These are phyloP conservation scores for Fraxinus paxiana DNA, from an alignment of 305 asterid genomes.

Conservation along the genomic window DNA sequence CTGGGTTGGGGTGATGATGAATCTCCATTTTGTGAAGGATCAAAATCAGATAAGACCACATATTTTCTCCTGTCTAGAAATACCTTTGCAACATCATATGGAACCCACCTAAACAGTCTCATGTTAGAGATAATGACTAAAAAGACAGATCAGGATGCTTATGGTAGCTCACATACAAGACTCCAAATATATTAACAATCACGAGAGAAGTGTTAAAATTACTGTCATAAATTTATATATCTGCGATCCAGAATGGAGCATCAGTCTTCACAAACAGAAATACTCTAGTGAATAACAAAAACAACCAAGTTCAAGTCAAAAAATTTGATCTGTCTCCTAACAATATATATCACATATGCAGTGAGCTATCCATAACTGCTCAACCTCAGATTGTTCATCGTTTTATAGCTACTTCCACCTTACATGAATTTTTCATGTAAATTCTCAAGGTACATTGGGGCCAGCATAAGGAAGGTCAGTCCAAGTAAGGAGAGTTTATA, in stretches of 20 bases:
- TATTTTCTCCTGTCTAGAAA: constrained; percentile 64
- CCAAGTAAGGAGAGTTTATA: neutral
- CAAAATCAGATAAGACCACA: constrained; percentile 63
- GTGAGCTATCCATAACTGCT: neutral
- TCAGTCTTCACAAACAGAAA: neutral
- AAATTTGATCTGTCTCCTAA: neutral
- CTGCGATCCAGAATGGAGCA: neutral
- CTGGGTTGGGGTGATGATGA: constrained; percentile 21
- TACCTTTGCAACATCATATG: constrained; percentile 66
- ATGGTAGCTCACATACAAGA: neutral
- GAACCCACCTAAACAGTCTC: constrained; percentile 67
- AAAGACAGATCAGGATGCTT: neutral
- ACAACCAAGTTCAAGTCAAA: neutral
- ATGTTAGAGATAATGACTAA: constrained; percentile 16
- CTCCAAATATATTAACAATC: neutral
- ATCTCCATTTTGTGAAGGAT: constrained; percentile 44
- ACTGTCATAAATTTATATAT: neutral
- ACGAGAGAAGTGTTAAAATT: neutral
- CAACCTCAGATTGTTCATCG: neutral
- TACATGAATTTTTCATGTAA: neutral
- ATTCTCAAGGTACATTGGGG: neutral
- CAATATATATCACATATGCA: neutral
- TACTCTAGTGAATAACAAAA: neutral
- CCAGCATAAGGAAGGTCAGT: neutral
- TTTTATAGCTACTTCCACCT: neutral